phyloP scores from a whole-genome alignment of 2,329 filamentous ascomycete genomes.

The Lojkania enalia region DNA sequence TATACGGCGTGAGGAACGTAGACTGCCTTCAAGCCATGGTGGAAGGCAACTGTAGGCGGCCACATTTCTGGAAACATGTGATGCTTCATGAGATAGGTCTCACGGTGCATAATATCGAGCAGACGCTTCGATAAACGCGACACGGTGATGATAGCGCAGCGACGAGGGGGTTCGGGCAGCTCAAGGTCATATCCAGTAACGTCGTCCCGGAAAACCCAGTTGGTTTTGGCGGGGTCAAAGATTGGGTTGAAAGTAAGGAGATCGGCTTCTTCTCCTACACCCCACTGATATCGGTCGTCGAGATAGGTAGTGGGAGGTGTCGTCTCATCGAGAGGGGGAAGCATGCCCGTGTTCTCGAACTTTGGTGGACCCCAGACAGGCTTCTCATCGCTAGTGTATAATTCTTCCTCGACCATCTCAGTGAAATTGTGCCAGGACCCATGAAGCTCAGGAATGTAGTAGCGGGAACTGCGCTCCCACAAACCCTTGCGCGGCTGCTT shows the following conservation, averaged over 20 bases:
- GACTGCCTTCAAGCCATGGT: slow-evolving; percentile 78
- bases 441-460: slow-evolving; percentile 71
- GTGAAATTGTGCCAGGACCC: slow-evolving; percentile 72
- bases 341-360: slow-evolving; percentile 54
- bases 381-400: slow-evolving; percentile 50
- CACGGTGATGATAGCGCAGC: slow-evolving; percentile 78
- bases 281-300: slow-evolving; percentile 72
- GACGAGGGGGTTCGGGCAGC: slow-evolving; percentile 64
- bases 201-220: slow-evolving; percentile 71
- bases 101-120: slow-evolving; percentile 75
- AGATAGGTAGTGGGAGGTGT: slow-evolving; percentile 63
- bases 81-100: slow-evolving; percentile 73
- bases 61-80: slow-evolving; percentile 79
- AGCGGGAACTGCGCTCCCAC: slow-evolving; percentile 74
- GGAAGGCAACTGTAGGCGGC: slow-evolving; percentile 70
- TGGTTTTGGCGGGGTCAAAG: slow-evolving; percentile 72
- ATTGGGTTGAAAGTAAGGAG: slow-evolving; percentile 77
- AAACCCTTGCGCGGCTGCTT: slow-evolving; percentile 71
- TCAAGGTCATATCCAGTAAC: slow-evolving; percentile 66
- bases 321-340: slow-evolving; percentile 64
- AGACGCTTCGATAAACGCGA: slow-evolving; percentile 72
- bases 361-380: slow-evolving; percentile 67
- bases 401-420: slow-evolving; percentile 62
- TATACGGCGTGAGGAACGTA: slow-evolving; percentile 79
- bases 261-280: slow-evolving; percentile 74